These are phyloP conservation scores for Neofusicoccum cordaticola DNA, from an alignment of 2,329 filamentous ascomycete species.

Conservation along the genomic window DNA sequence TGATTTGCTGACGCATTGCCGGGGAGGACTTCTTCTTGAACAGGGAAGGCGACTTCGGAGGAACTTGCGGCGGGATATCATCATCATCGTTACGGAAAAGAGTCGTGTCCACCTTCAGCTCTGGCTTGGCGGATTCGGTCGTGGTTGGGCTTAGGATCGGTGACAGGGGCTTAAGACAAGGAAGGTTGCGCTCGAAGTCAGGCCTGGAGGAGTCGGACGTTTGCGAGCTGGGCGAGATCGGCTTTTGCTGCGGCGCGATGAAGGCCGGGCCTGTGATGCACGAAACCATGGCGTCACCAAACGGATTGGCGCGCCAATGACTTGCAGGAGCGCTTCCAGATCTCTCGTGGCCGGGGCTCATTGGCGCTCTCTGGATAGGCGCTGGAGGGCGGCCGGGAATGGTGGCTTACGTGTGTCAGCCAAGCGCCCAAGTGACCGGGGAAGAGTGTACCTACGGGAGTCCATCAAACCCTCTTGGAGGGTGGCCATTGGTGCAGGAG, in stretches of 20 bases:
- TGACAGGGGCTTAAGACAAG: conserved; percentile 23
- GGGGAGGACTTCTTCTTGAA: conserved; percentile 34
- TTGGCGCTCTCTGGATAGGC: conserved; percentile 29
- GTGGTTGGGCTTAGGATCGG: conserved; percentile 36
- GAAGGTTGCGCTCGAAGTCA: background rate
- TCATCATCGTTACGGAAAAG: conserved; percentile 20
- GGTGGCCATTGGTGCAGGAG: conserved; percentile 34
- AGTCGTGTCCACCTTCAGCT: conserved; percentile 33
- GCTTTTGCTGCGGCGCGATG: conserved; percentile 18
- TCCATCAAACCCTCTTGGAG: conserved; percentile 38
- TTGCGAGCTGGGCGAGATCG: conserved; percentile 1
- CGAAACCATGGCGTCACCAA: conserved; percentile 40
- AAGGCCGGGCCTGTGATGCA: conserved; percentile 37
- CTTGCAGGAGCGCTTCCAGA: conserved; percentile 34
- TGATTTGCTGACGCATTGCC: conserved; percentile 25
- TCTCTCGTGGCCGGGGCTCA: conserved; percentile 33
- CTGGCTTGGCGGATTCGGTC: conserved; percentile 24
- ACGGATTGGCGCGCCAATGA: conserved; percentile 36
- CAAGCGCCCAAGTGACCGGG: background rate
- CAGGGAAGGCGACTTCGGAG: conserved; percentile 35
- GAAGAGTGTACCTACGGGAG: conserved; percentile 34
- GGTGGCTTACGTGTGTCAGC: conserved; percentile 29
- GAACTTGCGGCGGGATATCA: conserved; percentile 34
- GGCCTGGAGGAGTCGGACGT: background rate
- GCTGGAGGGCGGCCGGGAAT: conserved; percentile 38